Evolutionary conservation across 768 basidiomycete genomes (phyloP), one percentile per base, ranked within the genome.

Genomic region (Kwoniella heveanensis): DNA sequence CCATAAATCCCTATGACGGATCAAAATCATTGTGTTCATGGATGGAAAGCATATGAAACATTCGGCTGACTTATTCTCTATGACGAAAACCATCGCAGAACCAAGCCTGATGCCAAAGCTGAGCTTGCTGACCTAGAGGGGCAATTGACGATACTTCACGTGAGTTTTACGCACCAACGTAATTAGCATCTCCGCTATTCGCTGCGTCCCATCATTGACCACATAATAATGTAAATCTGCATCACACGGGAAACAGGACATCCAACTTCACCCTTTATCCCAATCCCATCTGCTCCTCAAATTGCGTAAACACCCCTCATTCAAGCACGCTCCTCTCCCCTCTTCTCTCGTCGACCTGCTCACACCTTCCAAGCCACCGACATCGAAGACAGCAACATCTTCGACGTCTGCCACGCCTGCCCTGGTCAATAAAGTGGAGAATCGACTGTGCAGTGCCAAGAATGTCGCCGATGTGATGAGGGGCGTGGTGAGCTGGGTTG

Each of bases 391-490:
- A n/a, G n/a, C 61, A 7, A 13, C 64, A 10, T 36, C 70, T 1
- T 61, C 65, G 17, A 54, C 65, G 4, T 63, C 68, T 6, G 26
- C 27, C 4, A 21, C 63, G 21, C 60, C 72, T 24, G 49, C 65
- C 6, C 59, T 67, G 2, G 71, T 80, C 26, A 84, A 83, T 1
- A 90, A 89, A 79, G 84, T 88, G 0, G 87, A 89, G 69, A 86
- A 84, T 64, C 85, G 89, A 37, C 80, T 95, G 9, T 82, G 89
- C 46, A 92, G 90, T 72, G 88, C 88, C 3, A 92, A 90, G 75
- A 77, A 83, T n/a, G 81, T 92, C 12, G 87, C 90, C 1, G 80
- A 82, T 1, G 86, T 85, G 66, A 82, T 91, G 1, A 80, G 81
- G 7, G 75, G 78, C 24, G 83, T 85, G 15, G 73, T 92, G 1